These are phyloP conservation scores for Penicillium sp. DNA, from an alignment of 2,329 filamentous ascomycete species.

Conservation along the genomic window DNA sequence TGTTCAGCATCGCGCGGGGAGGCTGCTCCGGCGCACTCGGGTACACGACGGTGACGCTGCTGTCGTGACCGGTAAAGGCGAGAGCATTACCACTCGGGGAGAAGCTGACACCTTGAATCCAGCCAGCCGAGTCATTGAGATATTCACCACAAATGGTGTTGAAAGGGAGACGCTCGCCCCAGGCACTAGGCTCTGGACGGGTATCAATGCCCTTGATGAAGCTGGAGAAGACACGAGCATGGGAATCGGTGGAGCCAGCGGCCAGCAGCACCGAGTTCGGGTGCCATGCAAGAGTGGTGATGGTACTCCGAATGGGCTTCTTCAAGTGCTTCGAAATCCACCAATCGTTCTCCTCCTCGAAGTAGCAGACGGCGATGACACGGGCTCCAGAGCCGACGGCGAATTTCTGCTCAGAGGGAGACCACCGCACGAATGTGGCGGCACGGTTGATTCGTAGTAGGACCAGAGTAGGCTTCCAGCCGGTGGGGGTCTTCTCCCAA, in stretches of 20 bases:
- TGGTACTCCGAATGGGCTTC: slow-evolving; percentile 97
- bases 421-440: slow-evolving; percentile 96
- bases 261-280: slow-evolving; percentile 95
- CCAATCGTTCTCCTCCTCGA: slow-evolving; percentile 99
- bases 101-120: slow-evolving; percentile 93
- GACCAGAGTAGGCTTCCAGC: slow-evolving; percentile 96
- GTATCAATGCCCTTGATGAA: slow-evolving; percentile 95
- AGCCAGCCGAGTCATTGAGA: slow-evolving; percentile 93
- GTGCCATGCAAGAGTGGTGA: slow-evolving; percentile 94
- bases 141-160: slow-evolving; percentile 98
- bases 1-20: slow-evolving; percentile 84
- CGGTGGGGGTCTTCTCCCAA: slow-evolving; percentile 90
- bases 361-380: slow-evolving; percentile 96
- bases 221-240: slow-evolving; percentile 90
- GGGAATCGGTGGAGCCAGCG: slow-evolving; percentile 94
- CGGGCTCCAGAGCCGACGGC: slow-evolving; percentile 95
- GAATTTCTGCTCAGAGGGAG: slow-evolving; percentile 94
- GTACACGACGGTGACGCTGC: slow-evolving; percentile 95
- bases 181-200: slow-evolving; percentile 81
- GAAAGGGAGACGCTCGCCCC: slow-evolving; percentile 95
- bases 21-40: slow-evolving; percentile 88
- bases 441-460: slow-evolving; percentile 96
- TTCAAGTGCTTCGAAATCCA: slow-evolving; percentile 99
- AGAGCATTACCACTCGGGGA: slow-evolving; percentile 91
- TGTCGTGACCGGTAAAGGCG: slow-evolving; percentile 93